Base-by-base conservation (phyloP, 2,329 filamentous ascomycete genomes). In the Camillea tinctor region DNA sequence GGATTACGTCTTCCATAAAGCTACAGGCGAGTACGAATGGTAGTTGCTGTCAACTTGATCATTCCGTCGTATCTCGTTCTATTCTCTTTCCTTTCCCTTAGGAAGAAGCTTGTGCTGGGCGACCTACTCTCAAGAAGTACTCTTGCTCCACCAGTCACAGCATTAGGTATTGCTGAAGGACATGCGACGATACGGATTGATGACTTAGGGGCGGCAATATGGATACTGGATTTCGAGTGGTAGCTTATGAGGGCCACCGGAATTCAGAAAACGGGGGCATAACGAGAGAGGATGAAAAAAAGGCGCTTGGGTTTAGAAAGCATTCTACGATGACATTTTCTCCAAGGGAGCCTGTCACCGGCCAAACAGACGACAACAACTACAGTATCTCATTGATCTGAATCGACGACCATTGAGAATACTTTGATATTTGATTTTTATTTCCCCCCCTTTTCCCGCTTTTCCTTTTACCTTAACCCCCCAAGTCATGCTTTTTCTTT, bases 1-100 rank as follows among this genome's bases (percentile, higher is more conserved):
- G 77, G 95, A 99, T 76, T 97, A 96, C 73, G 91, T 99, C 66
- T 99, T 99, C 80, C 93, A 97, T 81, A 98, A 98, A 79, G 95
- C 93, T 22, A 93, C 90, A 52, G 95, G 95, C 71, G 95, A 98
- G 78, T 98, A 97, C 69, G 95, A 99, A 77, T 99, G 95, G 95
- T 99, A 85, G 78, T 60, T 17, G 21, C 48, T 30, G 9, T 4
- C 8, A 21, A 30, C 24, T 21, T 11, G 11, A 6, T 20, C 30
- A 30, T 23, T 50, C 20, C 5, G n/a, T n/a, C 22, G 17, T 51
- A 51, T 7, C 15, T 1, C 21, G 20, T 17, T 50, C 50, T 50
- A 19, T 51, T 21, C 4, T 9, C 50, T 51, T 24, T 15, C 17
- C 19, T 54, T 26, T 26, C 52, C 15, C 36, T 30, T 30, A 2